Conservation (phyloP, 2,329 filamentous ascomycete species). For the Colletotrichum simmondsii region DNA sequence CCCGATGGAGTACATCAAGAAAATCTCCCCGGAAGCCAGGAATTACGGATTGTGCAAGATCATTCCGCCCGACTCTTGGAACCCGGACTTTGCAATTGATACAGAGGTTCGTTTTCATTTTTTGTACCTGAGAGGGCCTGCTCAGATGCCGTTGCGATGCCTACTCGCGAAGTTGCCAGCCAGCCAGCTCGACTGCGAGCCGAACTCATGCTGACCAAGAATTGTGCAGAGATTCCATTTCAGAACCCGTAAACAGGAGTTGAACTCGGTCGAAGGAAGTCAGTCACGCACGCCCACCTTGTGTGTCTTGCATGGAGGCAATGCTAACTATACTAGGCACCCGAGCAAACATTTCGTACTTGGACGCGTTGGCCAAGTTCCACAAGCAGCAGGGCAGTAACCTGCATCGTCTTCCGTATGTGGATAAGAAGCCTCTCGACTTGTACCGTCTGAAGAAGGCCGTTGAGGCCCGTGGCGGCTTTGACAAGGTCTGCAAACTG, state of each 20-base stretch:
- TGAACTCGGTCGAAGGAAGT: conserved; percentile 99
- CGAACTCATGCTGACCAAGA: background rate
- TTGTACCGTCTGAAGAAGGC: conserved; percentile 97
- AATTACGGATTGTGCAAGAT: conserved; percentile 96
- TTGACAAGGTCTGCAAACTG: conserved; percentile 94
- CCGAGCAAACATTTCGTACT: conserved; percentile 93
- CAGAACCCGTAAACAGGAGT: conserved; percentile 91
- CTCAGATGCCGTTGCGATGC: background rate
- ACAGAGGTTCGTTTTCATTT: conserved; percentile 75
- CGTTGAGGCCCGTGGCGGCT: conserved; percentile 92
- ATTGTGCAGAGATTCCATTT: conserved; percentile 88
- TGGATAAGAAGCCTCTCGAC: conserved; percentile 97
- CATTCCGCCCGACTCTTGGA: conserved; percentile 93
- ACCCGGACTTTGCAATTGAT: conserved; percentile 94
- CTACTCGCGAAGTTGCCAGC: background rate
- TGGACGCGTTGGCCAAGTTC: conserved; percentile 94
- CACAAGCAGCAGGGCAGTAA: conserved; percentile 97
- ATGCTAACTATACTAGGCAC: conserved; percentile 72
- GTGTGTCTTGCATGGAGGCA: background rate
- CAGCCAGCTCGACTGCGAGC: background rate
- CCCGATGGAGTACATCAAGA: conserved; percentile 92
- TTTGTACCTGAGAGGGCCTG: too few relatives aligned
- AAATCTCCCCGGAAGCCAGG: conserved; percentile 86
- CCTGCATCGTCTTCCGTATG: conserved; percentile 92
- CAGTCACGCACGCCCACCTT: conserved; percentile 49